Evolutionary conservation across 306 rosid genomes (phyloP), one percentile per base, ranked within the genome.

Genomic region (Crataegus laevigata): DNA sequence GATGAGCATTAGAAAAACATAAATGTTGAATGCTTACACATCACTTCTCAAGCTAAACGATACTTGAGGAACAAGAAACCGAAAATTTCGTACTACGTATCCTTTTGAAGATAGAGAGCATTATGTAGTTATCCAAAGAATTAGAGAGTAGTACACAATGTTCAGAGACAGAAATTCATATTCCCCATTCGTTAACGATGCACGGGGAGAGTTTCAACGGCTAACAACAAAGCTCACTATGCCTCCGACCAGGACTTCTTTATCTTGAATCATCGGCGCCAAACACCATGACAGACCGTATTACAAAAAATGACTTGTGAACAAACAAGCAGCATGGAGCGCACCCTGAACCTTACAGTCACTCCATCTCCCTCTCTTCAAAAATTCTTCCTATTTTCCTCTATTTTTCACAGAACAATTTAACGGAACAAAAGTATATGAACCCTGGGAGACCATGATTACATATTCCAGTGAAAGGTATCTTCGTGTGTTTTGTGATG

Each of bases 391-490:
- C 83, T 81, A 68, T 69, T 43, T 50, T 75, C 78, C 29, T 42
- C 69, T 62, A 11, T 29, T 74, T 74, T 74, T 19, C 61, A 61
- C 59, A 42, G 2, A 42, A 74, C 73, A 74, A 75, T 62, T 45
- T 80, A 29, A 75, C 76, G 43, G 71, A 80, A 73, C 50, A 79
- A 26, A 32, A 64, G 59, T 82, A 38, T 55, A 75, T 67, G 60
- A 74, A 64, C 75, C 59, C 64, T 71, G 69, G 67, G 61, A 55
- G 80, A 69, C 69, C 75, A 81, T 58, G 58, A 43, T 34, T 45
- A 64, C 75, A 52, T 60, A 62, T 74, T 66, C 66, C 52, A 77
- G 74, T 73, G 74, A 72, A 45, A 38, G 77, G 76, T 67, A 70
- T 66, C 77, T 8, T 57, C 69, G 30, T 29, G 63, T 1, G 69